Conservation (phyloP, 1,284 basidiomycete genomes). For the Gymnopus androsaceus region DNA sequence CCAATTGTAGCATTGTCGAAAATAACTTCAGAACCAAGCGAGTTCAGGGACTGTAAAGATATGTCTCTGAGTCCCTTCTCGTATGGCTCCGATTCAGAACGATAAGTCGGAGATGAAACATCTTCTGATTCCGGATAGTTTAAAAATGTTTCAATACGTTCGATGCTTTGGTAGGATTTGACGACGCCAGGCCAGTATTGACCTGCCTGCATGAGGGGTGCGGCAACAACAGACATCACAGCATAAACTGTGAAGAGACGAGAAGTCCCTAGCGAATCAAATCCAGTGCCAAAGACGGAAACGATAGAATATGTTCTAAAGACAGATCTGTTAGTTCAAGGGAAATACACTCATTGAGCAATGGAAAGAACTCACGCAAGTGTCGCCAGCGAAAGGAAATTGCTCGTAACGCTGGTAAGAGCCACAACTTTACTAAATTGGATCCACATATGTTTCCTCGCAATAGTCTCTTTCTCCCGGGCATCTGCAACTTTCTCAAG, state of each 20-base stretch:
- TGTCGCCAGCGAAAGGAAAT: background rate
- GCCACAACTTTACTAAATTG: background rate
- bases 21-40: too few relatives aligned
- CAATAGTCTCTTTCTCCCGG: background rate
- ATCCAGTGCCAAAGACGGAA: background rate
- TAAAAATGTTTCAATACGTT: background rate
- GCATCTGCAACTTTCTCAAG: slow-evolving; percentile 2
- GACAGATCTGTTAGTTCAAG: background rate
- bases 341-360: background rate
- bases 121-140: background rate
- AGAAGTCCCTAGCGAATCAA: background rate
- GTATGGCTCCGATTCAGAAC: background rate
- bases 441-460: background rate
- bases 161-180: background rate
- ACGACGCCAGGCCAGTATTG: slow-evolving; percentile 2
- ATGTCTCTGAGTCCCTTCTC: too few relatives aligned
- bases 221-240: background rate
- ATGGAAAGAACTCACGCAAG: background rate
- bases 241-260: slow-evolving; percentile 3
- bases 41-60: too few relatives aligned
- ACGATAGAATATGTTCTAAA: slow-evolving; percentile 1
- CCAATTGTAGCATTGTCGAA: background rate
- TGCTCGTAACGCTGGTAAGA: slow-evolving; percentile 2
- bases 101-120: too few relatives aligned
- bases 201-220: background rate